These are phyloP conservation scores for Coniferiporia weirii DNA, from an alignment of 1,284 basidiomycete species.

Conservation along the genomic window DNA sequence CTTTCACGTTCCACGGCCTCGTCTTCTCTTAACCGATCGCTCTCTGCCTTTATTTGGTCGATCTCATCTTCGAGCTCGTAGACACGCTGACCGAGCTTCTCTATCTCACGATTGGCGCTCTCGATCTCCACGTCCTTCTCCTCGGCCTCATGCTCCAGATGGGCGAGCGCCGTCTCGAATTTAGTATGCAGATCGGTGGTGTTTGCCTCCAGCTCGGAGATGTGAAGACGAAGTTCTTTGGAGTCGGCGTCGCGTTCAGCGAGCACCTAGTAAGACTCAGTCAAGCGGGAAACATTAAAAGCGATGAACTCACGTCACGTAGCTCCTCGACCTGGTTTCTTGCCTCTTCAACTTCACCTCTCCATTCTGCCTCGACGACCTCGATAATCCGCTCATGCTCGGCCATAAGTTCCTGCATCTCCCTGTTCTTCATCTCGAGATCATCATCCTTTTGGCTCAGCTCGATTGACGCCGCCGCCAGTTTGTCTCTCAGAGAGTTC, in stretches of 20 bases:
- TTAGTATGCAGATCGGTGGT: constrained; percentile 65
- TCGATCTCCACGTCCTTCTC: constrained; percentile 67
- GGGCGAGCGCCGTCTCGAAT: constrained; percentile 65
- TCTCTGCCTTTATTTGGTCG: constrained; percentile 47
- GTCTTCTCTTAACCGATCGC: constrained; percentile 46
- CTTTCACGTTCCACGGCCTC: constrained; percentile 67
- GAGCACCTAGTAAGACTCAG: constrained; percentile 44
- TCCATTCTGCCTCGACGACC: constrained; percentile 71
- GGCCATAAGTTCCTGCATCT: constrained; percentile 62
- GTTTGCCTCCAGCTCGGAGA: constrained; percentile 65
- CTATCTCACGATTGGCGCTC: constrained; percentile 66
- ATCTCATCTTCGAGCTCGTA: constrained; percentile 59
- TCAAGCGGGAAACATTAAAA: background rate
- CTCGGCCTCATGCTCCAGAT: constrained; percentile 67
- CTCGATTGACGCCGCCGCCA: constrained; percentile 75
- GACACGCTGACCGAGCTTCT: constrained; percentile 63
- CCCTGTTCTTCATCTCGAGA: constrained; percentile 63
- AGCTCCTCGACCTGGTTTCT: constrained; percentile 67
- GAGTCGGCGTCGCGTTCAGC: constrained; percentile 71
- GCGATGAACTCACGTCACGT: constrained; percentile 52
- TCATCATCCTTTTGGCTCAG: constrained; percentile 80
- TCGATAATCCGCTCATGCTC: constrained; percentile 67
- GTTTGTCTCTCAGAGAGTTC: constrained; percentile 66
- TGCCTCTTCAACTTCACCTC: constrained; percentile 70
- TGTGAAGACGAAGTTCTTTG: constrained; percentile 64